Base-by-base conservation (phyloP, 176 grass and related monocot genomes). In the Puccinellia tenuiflora region DNA sequence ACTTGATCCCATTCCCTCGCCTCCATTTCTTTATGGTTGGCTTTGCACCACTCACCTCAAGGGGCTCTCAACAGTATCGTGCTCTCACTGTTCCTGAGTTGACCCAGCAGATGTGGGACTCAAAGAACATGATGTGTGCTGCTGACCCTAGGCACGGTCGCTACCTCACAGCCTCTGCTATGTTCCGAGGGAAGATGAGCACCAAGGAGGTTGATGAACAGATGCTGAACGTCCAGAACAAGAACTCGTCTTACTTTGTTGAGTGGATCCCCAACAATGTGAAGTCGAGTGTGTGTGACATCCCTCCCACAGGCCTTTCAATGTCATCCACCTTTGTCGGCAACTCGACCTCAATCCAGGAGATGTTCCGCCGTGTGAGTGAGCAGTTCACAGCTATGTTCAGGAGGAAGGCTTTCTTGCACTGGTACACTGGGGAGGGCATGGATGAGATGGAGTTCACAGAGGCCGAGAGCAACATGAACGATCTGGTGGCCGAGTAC, bases 51-150 rank as follows among this genome's bases (percentile, higher is more conserved):
- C 84, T 97, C 56, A 97, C 95, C 64, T 97, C 92, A 34, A 78
- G 92, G 60, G 90, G 95, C 1, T 94, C 95, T 51, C 95, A 97
- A 75, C 95, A 94, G 82, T 94, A 97, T 52, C 84, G 90, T 0
- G 82, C 96, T 29, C 88, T 95, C 9, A 95, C 96, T 12, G 96
- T 98, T 20, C 96, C 92, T 0, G 92, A 95, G 90, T 85, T 98
- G 59, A 98, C 91, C 47, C 96, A 95, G 73, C 92, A 98, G 76
- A 98, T 98, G 96, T 98, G 96, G 92, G 96, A 98, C 5, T 33
- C 96, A 24, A 98, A 98, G 91, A 98, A 98, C 86, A 98, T 98
- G 95, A 98, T 98, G 96, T 98, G 96, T 2, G 92, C 90, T 13
- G 92, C 96, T 6, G 96, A 98, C 68, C 96, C 96, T 14, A 37